Base-by-base conservation (phyloP, 345 rosid genomes). In the Citrus glauca region DNA sequence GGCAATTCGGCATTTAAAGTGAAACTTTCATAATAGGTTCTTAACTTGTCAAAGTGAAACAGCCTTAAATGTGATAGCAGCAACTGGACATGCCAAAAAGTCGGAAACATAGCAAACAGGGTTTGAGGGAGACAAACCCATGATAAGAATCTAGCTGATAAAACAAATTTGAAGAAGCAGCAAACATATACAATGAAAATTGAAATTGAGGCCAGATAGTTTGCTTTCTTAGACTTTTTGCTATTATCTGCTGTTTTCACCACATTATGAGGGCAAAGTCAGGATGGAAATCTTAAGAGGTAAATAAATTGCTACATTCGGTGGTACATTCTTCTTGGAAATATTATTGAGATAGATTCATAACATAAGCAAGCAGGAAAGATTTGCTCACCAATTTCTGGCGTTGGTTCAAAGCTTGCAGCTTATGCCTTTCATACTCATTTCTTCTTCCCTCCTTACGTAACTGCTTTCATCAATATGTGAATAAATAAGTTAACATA, bases 381-480 rank as follows among this genome's bases (percentile, higher is more conserved):
- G 27, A 66, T 55, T 38, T 24, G 69, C 83, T 85, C 79, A 94
- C 98, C 99, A 92, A 77, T 88, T 92, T 96, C 88, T 96, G 98
- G 65, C 99, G 97, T 85, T 96, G 98, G 84, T 96, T 94, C 76
- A 96, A 77, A 82, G 98, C 89, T 87, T 94, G 99, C 82, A 96
- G 85, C 81, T 94, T 96, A 82, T 96, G 99, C 87, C 98, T 91
- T 89, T 96, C 99, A 80, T 92, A 94, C 83, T 96, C 99, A 72
- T 93, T 96, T 88, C 94, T 92, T 76, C 99, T 86, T 76, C 98
- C 99, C 81, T 96, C 98, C 86, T 96, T 96, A 73, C 91, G 88
- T 77, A 96, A 85, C 99, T 96, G 91, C 77, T 77, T 57, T 71
- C 30, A 30, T 67, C 65, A 38, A 64, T 45, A 17, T 45, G 62